These are phyloP conservation scores for Austropuccinia psidii DNA, from an alignment of 1,284 basidiomycete species.

Conservation along the genomic window DNA sequence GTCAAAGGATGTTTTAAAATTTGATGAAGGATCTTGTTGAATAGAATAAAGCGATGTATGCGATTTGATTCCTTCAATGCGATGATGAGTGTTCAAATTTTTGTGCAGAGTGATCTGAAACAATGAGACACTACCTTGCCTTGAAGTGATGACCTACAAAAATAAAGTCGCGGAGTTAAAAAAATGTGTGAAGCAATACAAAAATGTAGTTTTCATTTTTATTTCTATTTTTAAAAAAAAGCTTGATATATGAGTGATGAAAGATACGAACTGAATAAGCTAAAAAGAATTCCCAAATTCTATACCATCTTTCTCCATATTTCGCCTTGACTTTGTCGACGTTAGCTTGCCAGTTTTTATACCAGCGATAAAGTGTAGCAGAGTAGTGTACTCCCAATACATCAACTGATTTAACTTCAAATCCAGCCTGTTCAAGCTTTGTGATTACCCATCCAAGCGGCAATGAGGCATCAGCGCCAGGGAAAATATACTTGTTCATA, in stretches of 20 bases:
- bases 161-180: slow-evolving; percentile 20
- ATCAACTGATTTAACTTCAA: slow-evolving; percentile 93
- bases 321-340: slow-evolving; percentile 76
- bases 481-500: slow-evolving; percentile 60
- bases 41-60: slow-evolving; percentile 40
- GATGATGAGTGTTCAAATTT: slow-evolving; percentile 89
- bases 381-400: slow-evolving; percentile 68
- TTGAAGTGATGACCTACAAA: slow-evolving; percentile 46
- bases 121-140: slow-evolving; percentile 76
- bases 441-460: slow-evolving; percentile 88
- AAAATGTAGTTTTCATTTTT: slow-evolving; percentile 32
- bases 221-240: neutral
- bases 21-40: neutral
- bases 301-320: slow-evolving; percentile 68
- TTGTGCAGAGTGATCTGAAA: slow-evolving; percentile 97
- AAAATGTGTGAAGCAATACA: neutral
- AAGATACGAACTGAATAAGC: slow-evolving; percentile 56
- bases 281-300: slow-evolving; percentile 47
- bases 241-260: slow-evolving; percentile 53
- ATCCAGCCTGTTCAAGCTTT: slow-evolving; percentile 73
- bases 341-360: slow-evolving; percentile 63
- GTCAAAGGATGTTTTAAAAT: neutral
- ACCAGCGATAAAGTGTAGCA: slow-evolving; percentile 83
- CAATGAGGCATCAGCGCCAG: slow-evolving; percentile 91
- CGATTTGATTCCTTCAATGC: slow-evolving; percentile 52